Conservation (phyloP, 257 asterid genomes). For the Solanum habrochaites region DNA sequence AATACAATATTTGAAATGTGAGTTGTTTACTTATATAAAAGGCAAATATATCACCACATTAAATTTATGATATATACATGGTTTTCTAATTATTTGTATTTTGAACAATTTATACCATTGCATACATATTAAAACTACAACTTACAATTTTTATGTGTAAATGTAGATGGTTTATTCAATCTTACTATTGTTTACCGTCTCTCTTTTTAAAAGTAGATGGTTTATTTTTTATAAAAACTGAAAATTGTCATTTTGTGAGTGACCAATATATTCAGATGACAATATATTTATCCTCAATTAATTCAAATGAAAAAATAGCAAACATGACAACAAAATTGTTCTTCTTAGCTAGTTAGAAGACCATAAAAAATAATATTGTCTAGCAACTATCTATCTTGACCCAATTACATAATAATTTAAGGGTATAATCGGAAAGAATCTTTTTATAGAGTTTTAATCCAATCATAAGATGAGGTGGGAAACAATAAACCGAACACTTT, state of each 20-base stretch:
- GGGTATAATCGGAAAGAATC: background rate
- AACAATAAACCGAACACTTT: background rate
- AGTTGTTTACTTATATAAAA: too few species aligned
- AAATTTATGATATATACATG: too few species aligned
- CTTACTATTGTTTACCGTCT: too few species aligned
- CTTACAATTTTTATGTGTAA: background rate
- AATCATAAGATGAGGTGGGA: background rate
- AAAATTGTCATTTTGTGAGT: background rate
- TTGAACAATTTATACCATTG: background rate
- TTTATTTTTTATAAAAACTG: background rate
- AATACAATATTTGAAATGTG: background rate
- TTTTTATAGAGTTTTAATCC: background rate
- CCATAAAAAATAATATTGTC: background rate
- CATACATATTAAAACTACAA: background rate
- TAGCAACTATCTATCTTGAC: background rate
- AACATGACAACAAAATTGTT: background rate
- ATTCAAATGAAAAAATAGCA: background rate
- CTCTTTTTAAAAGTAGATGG: too few species aligned
- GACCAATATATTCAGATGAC: background rate
- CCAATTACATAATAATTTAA: background rate
- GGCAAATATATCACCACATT: background rate
- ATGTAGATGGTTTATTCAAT: background rate
- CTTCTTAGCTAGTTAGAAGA: background rate
- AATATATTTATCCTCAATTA: background rate
- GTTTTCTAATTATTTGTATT: too few species aligned